Evolutionary conservation across 768 basidiomycete genomes (phyloP).

Genomic region (Tephrocybe rancida): DNA sequence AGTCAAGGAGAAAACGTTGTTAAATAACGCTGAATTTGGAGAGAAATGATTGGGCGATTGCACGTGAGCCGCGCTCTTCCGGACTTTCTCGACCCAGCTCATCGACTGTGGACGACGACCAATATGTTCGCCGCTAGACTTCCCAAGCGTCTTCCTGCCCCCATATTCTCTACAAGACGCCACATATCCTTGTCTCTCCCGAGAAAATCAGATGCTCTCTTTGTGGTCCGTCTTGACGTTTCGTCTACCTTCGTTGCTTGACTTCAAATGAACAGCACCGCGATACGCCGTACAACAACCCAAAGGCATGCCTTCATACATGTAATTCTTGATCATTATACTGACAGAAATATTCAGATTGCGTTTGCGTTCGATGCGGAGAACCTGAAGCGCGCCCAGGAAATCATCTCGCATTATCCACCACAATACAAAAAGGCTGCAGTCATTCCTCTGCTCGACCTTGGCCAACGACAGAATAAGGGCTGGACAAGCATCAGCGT

Average conservation of each 20-base stretch:
- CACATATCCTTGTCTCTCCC: conserved; percentile 43
- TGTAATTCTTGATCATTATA: conserved; percentile 1
- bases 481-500: conserved; percentile 98
- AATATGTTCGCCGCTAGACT: conserved; percentile 35
- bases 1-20: background rate
- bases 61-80: conserved; percentile 22
- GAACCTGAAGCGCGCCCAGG: conserved; percentile 83
- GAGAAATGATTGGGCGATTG: conserved; percentile 11
- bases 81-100: conserved; percentile 21
- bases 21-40: background rate
- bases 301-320: conserved; percentile 54
- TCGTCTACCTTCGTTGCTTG: conserved; percentile 7
- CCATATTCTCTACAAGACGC: conserved; percentile 27
- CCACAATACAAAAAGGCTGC: conserved; percentile 99
- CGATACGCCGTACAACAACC: conserved; percentile 93
- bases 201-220: conserved; percentile 80
- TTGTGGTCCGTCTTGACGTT: conserved; percentile 62
- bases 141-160: conserved; percentile 30
- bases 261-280: conserved; percentile 68
- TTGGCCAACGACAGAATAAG: conserved; percentile 97
- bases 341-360: conserved; percentile 54
- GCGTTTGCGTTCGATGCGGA: conserved; percentile 83
- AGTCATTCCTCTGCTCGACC: conserved; percentile 93
- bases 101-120: conserved; percentile 1
- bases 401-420: conserved; percentile 93